These are phyloP conservation scores for Monascus purpureus DNA, from an alignment of 495 filamentous ascomycete species.

Conservation along the genomic window DNA sequence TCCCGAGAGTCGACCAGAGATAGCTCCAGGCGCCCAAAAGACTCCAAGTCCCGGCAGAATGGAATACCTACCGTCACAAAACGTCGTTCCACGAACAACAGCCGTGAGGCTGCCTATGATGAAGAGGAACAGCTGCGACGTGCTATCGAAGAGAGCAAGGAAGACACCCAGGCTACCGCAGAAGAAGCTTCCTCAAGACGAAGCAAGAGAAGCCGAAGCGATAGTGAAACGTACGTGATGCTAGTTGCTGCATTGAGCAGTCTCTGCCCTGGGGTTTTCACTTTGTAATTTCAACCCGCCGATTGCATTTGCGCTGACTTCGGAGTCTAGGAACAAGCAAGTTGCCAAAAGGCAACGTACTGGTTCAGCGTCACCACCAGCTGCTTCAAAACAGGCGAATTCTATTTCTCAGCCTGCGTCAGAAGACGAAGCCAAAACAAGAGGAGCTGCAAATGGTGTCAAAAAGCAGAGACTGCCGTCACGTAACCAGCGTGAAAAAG, in stretches of 20 bases:
- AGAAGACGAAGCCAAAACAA: constrained; percentile 48
- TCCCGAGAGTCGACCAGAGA: constrained; percentile 32
- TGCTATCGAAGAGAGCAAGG: constrained; percentile 91
- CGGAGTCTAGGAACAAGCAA: constrained; percentile 34
- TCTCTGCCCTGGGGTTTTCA: no score
- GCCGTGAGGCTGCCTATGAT: constrained; percentile 86
- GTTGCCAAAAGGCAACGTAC: constrained; percentile 59
- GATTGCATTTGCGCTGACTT: neutral
- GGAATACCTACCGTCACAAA: constrained; percentile 42
- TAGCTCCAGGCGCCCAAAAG: constrained; percentile 31
- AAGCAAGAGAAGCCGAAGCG: constrained; percentile 74
- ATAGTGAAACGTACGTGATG: constrained; percentile 74
- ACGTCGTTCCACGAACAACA: constrained; percentile 94
- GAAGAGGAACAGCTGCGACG: constrained; percentile 80
- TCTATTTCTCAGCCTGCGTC: constrained; percentile 44
- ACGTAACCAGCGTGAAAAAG: constrained; percentile 59
- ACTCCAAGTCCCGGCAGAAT: constrained; percentile 32
- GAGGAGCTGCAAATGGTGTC: constrained; percentile 31
- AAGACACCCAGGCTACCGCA: constrained; percentile 37
- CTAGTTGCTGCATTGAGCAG: no score
- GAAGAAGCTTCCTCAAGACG: constrained; percentile 40
- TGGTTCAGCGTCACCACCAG: constrained; percentile 53
- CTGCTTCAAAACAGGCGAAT: constrained; percentile 33
- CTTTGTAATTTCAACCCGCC: no score
- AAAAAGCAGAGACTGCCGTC: constrained; percentile 55